Evolutionary conservation across 768 basidiomycete genomes (phyloP), one percentile per base, ranked within the genome.

Genomic region (Mycena rebaudengoi): DNA sequence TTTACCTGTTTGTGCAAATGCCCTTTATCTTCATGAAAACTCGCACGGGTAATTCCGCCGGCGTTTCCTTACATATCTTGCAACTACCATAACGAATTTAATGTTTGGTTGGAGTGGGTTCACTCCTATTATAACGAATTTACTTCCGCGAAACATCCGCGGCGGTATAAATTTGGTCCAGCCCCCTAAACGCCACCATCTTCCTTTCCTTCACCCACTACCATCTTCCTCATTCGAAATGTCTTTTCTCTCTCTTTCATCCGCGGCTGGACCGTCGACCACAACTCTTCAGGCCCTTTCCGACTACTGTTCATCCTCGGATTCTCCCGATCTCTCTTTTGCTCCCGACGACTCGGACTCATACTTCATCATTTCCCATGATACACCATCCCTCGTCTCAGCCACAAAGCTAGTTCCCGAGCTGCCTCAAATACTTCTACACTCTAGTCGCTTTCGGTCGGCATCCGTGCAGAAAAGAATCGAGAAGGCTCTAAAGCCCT

Each of bases 261-360:
- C 23, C 28, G 35, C 55, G 41, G 55, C 62, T 51, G 62, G 55
- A n/a, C 55, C 62, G 49, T 63, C 62, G 18, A 12, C 46, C 6
- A 45, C 41, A n/a, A 64, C 54, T 18, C 62, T 57, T n/a, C 14
- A 30, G 29, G 62, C 54, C 5, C 49, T 64, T 6, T 44, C 62
- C n/a, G 62, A 57, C 10, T 64, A 64, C 44, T 64, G 62, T 29
- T 32, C 48, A 13, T 64, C 62, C 26, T 37, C 50, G 26, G 62
- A 64, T 28, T 57, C 55, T 25, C 48, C 62, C 20, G 13, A 35
- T 8, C 11, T 32, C 33, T 52, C 35, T 30, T 55, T 45, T 25
- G 8, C 40, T n/a, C 7, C 26, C 28, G 39, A 40, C 41, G 54
- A 52, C 32, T 57, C 48, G n/a, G n/a, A n/a, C n/a, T 28, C n/a